Evolutionary conservation across 192 early-diverging fungal genomes (phyloP), one percentile per base, ranked within the genome.

Genomic region (Gamsiella multidivaricata): DNA sequence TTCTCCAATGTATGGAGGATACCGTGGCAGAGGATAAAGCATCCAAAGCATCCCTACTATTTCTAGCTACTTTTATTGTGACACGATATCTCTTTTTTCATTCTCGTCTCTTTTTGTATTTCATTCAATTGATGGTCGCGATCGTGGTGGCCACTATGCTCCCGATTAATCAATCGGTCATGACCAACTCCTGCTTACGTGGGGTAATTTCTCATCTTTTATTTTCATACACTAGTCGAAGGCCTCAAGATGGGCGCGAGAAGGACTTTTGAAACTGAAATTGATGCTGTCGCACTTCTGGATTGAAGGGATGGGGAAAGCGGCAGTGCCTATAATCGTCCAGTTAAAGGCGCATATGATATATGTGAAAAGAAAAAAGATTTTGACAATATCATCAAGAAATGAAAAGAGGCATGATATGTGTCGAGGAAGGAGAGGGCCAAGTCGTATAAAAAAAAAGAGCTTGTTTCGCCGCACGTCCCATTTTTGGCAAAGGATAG

Each of bases 21-120:
- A 80, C 28, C 84, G 84, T 62, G 84, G 84, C n/a, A 59, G 84
- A 51, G 82, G 83, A 45, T 61, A 61, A 12, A n/a, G n/a, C n/a
- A n/a, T n/a, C n/a, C n/a, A n/a, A 65, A 31, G 50, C n/a, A 23
- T 6, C 34, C 0, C 15, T 29, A 2, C 17, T 10, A 5, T 25
- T 31, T 58, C 25, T 60, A n/a, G 29, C 11, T 36, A 45, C 5
- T 50, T 1, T n/a, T 58, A 32, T n/a, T 14, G 43, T 12, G 10
- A 14, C 15, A 12, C 22, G 43, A n/a, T n/a, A n/a, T n/a, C 11
- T 12, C 10, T 17, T 26, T 29, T 52, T 52, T 11, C 28, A 7
- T 52, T 18, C 1, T 58, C 18, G 42, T 32, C 3, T 5, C 36
- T 22, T 49, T 47, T 17, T 41, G 20, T 15, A 4, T 28, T 41